Evolutionary conservation across 1,139 yeast genomes (phyloP).

Genomic region (Nakaseomyces sp.): DNA sequence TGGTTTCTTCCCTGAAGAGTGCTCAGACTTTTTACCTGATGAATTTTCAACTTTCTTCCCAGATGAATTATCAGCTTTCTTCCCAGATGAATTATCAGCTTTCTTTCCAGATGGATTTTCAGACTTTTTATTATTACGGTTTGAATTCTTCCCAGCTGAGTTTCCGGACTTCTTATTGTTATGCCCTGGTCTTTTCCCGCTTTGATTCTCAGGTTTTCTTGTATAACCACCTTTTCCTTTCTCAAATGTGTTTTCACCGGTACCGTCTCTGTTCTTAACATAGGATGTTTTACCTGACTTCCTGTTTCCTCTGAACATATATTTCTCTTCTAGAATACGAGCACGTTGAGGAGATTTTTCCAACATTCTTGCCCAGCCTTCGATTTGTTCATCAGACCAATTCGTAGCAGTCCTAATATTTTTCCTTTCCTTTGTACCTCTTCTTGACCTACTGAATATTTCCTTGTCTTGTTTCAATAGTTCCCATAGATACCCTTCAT

Average conservation of each 20-base stretch:
- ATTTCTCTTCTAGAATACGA: slow-evolving; percentile 53
- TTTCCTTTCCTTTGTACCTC: slow-evolving; percentile 47
- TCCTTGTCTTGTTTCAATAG: slow-evolving; percentile 46
- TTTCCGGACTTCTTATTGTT: no score
- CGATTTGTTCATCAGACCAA: slow-evolving; percentile 87
- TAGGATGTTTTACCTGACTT: slow-evolving; percentile 26
- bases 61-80: no score
- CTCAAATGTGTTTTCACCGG: slow-evolving; percentile 3
- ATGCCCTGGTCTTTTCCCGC: slow-evolving; percentile 8
- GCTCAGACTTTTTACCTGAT: no score
- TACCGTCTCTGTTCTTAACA: slow-evolving; percentile 20
- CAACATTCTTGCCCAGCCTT: slow-evolving; percentile 84
- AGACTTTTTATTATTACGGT: no score
- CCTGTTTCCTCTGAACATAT: slow-evolving; percentile 39
- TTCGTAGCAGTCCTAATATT: slow-evolving; percentile 44
- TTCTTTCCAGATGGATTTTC: no score
- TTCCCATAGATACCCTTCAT: slow-evolving; percentile 52
- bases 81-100: no score
- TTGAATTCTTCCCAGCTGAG: no score
- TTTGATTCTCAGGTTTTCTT: slow-evolving; percentile 15
- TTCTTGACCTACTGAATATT: slow-evolving; percentile 40
- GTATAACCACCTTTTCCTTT: slow-evolving; percentile 6
- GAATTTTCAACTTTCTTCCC: background rate
- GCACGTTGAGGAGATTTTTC: slow-evolving; percentile 55
- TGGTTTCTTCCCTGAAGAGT: no score